Conservation (phyloP, 257 asterid genomes). For the Rehmannia glutinosa region DNA sequence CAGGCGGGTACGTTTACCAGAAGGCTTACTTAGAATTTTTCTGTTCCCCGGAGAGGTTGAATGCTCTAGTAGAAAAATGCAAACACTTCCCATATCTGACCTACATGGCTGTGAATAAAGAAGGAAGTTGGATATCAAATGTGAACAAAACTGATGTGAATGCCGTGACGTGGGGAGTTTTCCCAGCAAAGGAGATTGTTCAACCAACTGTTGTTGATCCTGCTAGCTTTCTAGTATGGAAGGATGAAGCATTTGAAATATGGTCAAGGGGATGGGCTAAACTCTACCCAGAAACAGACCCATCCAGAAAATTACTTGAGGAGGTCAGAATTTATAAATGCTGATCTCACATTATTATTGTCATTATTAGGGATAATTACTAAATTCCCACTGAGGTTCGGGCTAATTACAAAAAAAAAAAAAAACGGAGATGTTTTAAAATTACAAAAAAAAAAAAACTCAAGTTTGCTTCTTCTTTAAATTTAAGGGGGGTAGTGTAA, state of each 20-base stretch:
- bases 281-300: constrained; percentile 71
- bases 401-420: too few species aligned
- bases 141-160: constrained; percentile 48
- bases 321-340: constrained; percentile 42
- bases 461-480: too few species aligned
- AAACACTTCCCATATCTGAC: constrained; percentile 58
- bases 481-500: too few species aligned
- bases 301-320: constrained; percentile 64
- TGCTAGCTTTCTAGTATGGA: constrained; percentile 85
- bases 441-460: too few species aligned
- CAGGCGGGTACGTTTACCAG: constrained; percentile 93
- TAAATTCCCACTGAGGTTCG: too few species aligned
- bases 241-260: constrained; percentile 90
- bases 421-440: too few species aligned
- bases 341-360: too few species aligned
- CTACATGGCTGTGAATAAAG: constrained; percentile 83
- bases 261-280: constrained; percentile 95
- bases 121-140: constrained; percentile 67
- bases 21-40: constrained; percentile 90
- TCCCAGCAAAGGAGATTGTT: constrained; percentile 86
- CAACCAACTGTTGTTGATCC: constrained; percentile 95
- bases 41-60: constrained; percentile 64
- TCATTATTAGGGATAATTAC: background rate
- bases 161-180: constrained; percentile 96
- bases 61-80: constrained; percentile 56